Conservation (phyloP, 805 yeast species). For the Kregervanrija fluxuum region DNA sequence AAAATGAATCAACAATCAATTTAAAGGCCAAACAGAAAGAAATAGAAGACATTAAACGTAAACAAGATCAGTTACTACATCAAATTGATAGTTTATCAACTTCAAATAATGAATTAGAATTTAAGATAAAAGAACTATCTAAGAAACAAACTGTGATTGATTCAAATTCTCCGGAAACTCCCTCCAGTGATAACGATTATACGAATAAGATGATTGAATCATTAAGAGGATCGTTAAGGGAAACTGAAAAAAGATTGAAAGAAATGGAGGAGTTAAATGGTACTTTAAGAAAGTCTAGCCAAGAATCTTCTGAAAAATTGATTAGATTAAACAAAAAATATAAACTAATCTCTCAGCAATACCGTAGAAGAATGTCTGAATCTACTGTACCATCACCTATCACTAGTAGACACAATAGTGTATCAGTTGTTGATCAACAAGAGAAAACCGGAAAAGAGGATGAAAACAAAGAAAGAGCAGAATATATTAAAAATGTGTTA, state of each 20-base stretch:
- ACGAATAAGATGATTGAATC: constrained; percentile 27
- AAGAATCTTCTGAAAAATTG: constrained; percentile 59
- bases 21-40: constrained; percentile 58
- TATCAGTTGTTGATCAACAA: constrained; percentile 3
- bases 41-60: constrained; percentile 50
- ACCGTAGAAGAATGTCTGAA: constrained; percentile 27
- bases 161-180: background rate
- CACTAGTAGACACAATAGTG: constrained; percentile 16
- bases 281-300: constrained; percentile 53
- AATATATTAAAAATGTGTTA: constrained; percentile 84
- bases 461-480: constrained; percentile 39
- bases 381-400: constrained; percentile 16
- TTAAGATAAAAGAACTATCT: constrained; percentile 1
- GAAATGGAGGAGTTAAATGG: constrained; percentile 49
- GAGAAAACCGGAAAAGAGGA: constrained; percentile 5
- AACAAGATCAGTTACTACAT: constrained; percentile 30
- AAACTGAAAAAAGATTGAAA: constrained; percentile 42
- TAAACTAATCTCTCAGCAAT: constrained; percentile 54
- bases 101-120: constrained; percentile 7
- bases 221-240: constrained; percentile 46
- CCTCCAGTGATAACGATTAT: constrained; percentile 4
- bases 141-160: background rate
- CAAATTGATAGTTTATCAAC: constrained; percentile 11
- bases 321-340: constrained; percentile 67
- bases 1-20: constrained; percentile 41